Conservation (phyloP, 2,329 filamentous ascomycete genomes). For the Sporothrix curviconia region DNA sequence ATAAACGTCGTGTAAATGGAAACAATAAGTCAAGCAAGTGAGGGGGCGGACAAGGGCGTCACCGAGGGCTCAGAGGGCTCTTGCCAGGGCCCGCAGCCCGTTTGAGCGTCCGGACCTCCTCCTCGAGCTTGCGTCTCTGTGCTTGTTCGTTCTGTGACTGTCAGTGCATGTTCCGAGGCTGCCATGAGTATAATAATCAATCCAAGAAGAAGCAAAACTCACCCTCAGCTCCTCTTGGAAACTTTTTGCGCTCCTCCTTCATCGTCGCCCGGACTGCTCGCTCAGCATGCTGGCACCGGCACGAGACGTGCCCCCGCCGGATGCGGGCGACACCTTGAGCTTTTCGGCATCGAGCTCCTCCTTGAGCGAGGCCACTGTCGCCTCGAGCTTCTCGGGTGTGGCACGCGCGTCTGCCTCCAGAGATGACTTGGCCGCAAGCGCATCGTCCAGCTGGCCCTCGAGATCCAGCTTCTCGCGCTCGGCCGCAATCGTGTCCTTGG, state of each 20-base stretch:
- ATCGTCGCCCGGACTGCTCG: conserved; percentile 49
- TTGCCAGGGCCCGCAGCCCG: conserved; percentile 37
- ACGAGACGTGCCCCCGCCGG: conserved; percentile 30
- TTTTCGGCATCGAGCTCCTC: conserved; percentile 47
- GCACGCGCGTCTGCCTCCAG: conserved; percentile 35
- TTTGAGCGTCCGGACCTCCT: conserved; percentile 41
- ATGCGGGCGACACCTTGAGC: conserved; percentile 34
- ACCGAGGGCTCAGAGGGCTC: conserved; percentile 36
- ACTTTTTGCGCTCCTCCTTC: conserved; percentile 51
- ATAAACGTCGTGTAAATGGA: neutral
- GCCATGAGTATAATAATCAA: neutral
- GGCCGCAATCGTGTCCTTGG: conserved; percentile 43
- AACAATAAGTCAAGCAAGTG: no score
- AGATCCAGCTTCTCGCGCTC: conserved; percentile 45
- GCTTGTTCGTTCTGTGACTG: conserved; percentile 43
- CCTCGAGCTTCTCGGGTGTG: conserved; percentile 35
- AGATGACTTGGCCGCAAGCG: conserved; percentile 28
- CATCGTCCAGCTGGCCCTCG: conserved; percentile 37
- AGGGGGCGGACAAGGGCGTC: neutral
- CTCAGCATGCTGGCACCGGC: conserved; percentile 47
- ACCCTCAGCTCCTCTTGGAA: conserved; percentile 49
- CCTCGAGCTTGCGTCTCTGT: conserved; percentile 42
- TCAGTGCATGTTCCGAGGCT: conserved; percentile 26
- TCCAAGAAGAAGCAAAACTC: conserved; percentile 21
- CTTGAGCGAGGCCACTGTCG: conserved; percentile 38